phyloP scores from a whole-genome alignment of 306 rosid species.

The Comarum palustre region DNA sequence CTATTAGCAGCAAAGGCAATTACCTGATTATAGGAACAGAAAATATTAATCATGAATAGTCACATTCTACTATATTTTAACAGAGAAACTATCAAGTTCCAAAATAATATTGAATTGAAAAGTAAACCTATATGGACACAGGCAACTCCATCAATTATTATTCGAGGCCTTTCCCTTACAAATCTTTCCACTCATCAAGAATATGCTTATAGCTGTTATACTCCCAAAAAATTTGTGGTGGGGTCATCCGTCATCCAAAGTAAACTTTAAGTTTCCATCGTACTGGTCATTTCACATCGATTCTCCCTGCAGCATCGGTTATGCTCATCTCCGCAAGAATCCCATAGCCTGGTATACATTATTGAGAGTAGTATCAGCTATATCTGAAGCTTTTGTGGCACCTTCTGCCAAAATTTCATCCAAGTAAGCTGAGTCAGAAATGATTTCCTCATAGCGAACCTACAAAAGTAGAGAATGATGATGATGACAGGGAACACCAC shows the following conservation, averaged over 20 bases:
- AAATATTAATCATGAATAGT: not conserved
- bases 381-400: slow-evolving; percentile 68
- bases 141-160: slow-evolving; percentile 25
- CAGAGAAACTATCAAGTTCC: slow-evolving; percentile 12
- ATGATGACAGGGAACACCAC: not conserved
- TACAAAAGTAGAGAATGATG: slow-evolving; percentile 30
- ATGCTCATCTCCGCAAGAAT: slow-evolving; percentile 56
- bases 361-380: slow-evolving; percentile 69
- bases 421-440: slow-evolving; percentile 73
- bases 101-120: slow-evolving; percentile 3
- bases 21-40: not conserved
- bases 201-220: slow-evolving; percentile 34
- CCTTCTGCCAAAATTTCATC: slow-evolving; percentile 81
- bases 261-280: slow-evolving; percentile 41
- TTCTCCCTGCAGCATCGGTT: slow-evolving; percentile 30
- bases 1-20: not conserved
- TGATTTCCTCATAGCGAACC: slow-evolving; percentile 82
- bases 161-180: slow-evolving; percentile 30
- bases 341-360: slow-evolving; percentile 95
- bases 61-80: not conserved
- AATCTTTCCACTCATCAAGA: slow-evolving; percentile 31
- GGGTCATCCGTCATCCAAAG: slow-evolving; percentile 35
- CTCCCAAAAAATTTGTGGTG: slow-evolving; percentile 30
- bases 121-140: slow-evolving; percentile 18
- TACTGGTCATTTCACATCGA: slow-evolving; percentile 26